These are phyloP conservation scores for Boletus sensibilis DNA, from an alignment of 768 basidiomycete genomes.

Conservation along the genomic window DNA sequence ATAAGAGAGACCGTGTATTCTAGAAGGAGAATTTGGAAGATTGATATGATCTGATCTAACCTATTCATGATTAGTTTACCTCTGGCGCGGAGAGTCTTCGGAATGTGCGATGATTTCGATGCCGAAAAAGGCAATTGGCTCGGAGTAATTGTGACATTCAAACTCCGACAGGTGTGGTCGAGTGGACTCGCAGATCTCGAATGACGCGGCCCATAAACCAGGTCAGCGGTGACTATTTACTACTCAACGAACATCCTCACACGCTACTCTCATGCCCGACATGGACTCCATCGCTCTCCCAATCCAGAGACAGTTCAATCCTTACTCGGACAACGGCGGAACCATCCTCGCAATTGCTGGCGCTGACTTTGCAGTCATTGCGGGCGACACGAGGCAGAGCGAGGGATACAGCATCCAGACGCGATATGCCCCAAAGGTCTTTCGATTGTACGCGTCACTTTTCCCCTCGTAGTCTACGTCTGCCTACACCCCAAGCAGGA, in stretches of 20 bases:
- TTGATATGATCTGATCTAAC: too few relatives aligned
- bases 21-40: too few relatives aligned
- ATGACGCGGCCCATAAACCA: not conserved
- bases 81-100: not conserved
- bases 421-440: slow-evolving; percentile 94
- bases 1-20: not conserved
- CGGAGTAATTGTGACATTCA: not conserved
- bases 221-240: not conserved
- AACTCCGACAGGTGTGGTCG: not conserved
- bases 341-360: slow-evolving; percentile 97
- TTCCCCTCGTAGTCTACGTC: too few relatives aligned
- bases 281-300: slow-evolving; percentile 29
- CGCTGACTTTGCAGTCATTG: slow-evolving; percentile 89
- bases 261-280: not conserved
- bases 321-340: slow-evolving; percentile 92
- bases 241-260: not conserved
- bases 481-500: slow-evolving; percentile 46
- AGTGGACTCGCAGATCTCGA: not conserved
- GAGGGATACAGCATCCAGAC: slow-evolving; percentile 99
- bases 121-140: not conserved
- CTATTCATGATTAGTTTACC: too few relatives aligned
- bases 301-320: slow-evolving; percentile 72
- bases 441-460: slow-evolving; percentile 68
- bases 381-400: slow-evolving; percentile 94
- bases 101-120: not conserved